Percentiles rank a stretch among this genome's conserved stretches.
Conservation (phyloP, 164 flowering plant genomes). For the Magnolia sinica region DNA sequence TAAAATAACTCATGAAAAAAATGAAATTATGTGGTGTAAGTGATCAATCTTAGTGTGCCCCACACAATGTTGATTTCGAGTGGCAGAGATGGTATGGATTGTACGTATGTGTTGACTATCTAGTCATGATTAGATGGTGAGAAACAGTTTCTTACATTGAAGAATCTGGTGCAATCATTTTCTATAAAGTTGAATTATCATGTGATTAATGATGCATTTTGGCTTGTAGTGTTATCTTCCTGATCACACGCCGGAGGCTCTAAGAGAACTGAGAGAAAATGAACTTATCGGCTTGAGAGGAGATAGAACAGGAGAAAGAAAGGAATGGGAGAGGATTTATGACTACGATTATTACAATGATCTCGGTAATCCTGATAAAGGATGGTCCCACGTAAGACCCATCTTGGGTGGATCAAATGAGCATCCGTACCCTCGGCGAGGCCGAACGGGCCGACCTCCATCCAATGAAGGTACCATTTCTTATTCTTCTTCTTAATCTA, state of each 20-base stretch:
- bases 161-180: no score
- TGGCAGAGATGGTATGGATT: no score
- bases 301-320: slow-evolving; percentile 53
- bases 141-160: no score
- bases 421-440: slow-evolving; percentile 80
- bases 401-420: slow-evolving; percentile 65
- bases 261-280: slow-evolving; percentile 52
- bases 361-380: slow-evolving; percentile 68
- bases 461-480: slow-evolving; percentile 33
- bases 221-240: slow-evolving; percentile 64
- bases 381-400: slow-evolving; percentile 40
- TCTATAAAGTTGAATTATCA: no score
- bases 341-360: slow-evolving; percentile 86
- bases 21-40: no score
- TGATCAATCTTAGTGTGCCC: no score
- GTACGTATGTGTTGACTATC: no score
- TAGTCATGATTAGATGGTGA: no score
- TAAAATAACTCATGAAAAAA: no score
- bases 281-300: slow-evolving; percentile 69
- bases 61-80: no score
- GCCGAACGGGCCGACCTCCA: slow-evolving; percentile 70
- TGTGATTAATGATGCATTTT: no score
- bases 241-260: slow-evolving; percentile 50
- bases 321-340: slow-evolving; percentile 79
- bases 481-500: background rate